Evolutionary conservation across 2,329 filamentous ascomycete species (phyloP).

Genomic region (Hortaea sp.): DNA sequence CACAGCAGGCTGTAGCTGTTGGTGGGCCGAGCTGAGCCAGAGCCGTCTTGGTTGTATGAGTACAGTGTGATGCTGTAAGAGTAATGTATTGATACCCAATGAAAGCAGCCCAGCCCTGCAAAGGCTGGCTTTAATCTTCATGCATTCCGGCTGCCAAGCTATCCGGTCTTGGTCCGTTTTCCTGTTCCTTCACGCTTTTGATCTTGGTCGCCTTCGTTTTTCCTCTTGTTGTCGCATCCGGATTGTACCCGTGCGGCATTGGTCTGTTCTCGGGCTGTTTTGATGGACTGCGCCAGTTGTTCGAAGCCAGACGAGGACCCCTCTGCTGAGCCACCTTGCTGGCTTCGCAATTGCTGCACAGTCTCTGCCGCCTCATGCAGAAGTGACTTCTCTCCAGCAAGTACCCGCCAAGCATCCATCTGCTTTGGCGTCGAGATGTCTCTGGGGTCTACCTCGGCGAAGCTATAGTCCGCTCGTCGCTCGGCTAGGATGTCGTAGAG

Average conservation of each 20-base stretch:
- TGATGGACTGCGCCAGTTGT: too few species aligned
- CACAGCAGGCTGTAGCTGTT: background rate
- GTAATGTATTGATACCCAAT: background rate
- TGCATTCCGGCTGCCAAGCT: too few species aligned
- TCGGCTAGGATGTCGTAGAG: constrained; percentile 30
- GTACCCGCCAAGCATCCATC: constrained; percentile 49
- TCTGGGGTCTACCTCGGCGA: constrained; percentile 24
- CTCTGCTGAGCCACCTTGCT: background rate
- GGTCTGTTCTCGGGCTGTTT: background rate
- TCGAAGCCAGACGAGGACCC: too few species aligned
- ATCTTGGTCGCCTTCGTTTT: background rate
- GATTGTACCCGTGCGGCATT: background rate
- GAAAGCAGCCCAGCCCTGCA: too few species aligned
- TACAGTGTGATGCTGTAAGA: background rate
- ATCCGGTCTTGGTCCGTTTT: too few species aligned
- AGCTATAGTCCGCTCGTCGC: constrained; percentile 38
- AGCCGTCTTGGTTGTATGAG: background rate
- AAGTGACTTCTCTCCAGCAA: constrained; percentile 63
- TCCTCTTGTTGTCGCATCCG: background rate
- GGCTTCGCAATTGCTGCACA: constrained; percentile 2
- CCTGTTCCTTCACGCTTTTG: too few species aligned
- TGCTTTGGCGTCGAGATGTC: background rate
- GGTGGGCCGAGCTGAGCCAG: background rate
- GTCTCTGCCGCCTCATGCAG: constrained; percentile 41
- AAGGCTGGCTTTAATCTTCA: too few species aligned